phyloP scores from a whole-genome alignment of 768 basidiomycete genomes.

The Mycena rosella region DNA sequence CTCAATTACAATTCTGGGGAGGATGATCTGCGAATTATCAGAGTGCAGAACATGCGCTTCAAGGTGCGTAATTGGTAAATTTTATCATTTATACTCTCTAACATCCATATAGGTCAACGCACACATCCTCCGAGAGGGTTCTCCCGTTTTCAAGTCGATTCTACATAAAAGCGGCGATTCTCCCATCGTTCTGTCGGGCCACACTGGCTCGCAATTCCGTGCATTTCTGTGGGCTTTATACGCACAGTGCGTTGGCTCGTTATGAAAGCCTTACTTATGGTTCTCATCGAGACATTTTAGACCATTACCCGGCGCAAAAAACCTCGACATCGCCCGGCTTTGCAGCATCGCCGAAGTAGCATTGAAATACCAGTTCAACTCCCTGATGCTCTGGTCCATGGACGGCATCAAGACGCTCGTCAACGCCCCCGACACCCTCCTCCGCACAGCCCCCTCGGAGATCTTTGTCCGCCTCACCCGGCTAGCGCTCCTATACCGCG shows the following conservation, averaged over 20 bases:
- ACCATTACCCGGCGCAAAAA: conserved; percentile 41
- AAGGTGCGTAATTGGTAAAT: conserved; percentile 35
- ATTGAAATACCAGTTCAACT: conserved; percentile 53
- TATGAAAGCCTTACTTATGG: conserved; percentile 15
- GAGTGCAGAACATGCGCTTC: conserved; percentile 40
- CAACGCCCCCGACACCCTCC: conserved; percentile 41
- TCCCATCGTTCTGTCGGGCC: conserved; percentile 54
- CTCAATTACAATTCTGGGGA: conserved; percentile 20
- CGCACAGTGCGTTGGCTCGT: conserved; percentile 52
- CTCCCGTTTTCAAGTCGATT: conserved; percentile 14
- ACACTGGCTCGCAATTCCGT: conserved; percentile 53
- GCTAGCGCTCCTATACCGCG: conserved; percentile 48
- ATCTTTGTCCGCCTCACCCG: conserved; percentile 50
- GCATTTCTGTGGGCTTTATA: conserved; percentile 54
- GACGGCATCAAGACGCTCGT: conserved; percentile 47
- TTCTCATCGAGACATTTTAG: conserved; percentile 34
- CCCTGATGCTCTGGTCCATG: conserved; percentile 53
- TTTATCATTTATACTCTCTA: conserved; percentile 29
- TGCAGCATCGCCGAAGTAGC: conserved; percentile 56
- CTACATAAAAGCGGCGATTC: conserved; percentile 39
- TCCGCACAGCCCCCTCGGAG: conserved; percentile 45
- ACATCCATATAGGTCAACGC: conserved; percentile 36
- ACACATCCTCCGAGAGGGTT: conserved; percentile 11
- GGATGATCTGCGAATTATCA: conserved; percentile 23
- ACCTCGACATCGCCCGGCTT: conserved; percentile 49